Base-by-base conservation (phyloP, 2,329 filamentous ascomycete species). In the Colletotrichum agaves region DNA sequence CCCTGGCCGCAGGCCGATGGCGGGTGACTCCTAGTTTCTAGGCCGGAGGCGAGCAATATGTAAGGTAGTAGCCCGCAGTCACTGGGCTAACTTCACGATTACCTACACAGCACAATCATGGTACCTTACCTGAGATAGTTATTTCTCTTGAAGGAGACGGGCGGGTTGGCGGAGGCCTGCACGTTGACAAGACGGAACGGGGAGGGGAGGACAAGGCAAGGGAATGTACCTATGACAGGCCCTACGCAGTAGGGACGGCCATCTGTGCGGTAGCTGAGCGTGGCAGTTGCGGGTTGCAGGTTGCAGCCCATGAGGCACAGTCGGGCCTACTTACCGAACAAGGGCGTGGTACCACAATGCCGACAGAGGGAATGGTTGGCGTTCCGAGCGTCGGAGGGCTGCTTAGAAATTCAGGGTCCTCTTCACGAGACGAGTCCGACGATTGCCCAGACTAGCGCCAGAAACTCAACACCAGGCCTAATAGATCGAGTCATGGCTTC, bases 371-470 rank as follows among this genome's bases (percentile, higher is more conserved):
- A 21, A 27, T 21, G 8, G 21, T 50, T 37, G 35, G 53, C 37
- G 39, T 59, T 67, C 60, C 64, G 64, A 64, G 53, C 31, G 53
- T 64, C 61, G 64, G 64, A 64, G 57, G 49, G 31, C 49, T 62
- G 65, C 65, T 68, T 68, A 65, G 55, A 68, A 68, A 68, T 68
- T 44, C 35, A 65, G 61, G 65, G 61, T 60, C 65, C 53, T 67
- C 23, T 53, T 19, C 41, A 53, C 52, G 43, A 63, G 53, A 52
- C 52, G 21, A 63, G 8, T 52, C 33, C 33, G 33, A 35, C 33
- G 33, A 35, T 35, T 57, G 53, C 52, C 21, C 11, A 57, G 53
- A n/a, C 41, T 61, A 35, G 12, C 47, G 43, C 63, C 41, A 55
- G 39, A 61, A 65, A 43, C 31, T 21, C 58, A 17, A 33, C 57